Conservation (phyloP, 257 asterid species). For the Echium plantagineum region DNA sequence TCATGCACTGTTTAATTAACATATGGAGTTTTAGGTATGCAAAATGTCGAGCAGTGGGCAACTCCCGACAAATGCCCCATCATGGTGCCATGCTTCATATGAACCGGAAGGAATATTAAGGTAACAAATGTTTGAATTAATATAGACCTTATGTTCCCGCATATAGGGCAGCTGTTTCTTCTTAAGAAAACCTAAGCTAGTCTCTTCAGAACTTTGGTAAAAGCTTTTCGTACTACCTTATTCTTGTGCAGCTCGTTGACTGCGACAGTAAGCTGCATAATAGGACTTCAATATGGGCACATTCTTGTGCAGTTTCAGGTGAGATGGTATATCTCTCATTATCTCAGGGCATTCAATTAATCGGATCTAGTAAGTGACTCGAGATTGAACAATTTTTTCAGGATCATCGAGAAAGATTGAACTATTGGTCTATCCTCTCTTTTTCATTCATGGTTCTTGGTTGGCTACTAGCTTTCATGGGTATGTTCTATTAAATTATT, state of each 20-base stretch:
- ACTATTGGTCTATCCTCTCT: constrained; percentile 56
- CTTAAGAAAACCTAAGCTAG: neutral
- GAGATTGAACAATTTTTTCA: constrained; percentile 19
- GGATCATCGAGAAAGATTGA: constrained; percentile 65
- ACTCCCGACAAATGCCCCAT: constrained; percentile 36
- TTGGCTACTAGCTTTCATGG: constrained; percentile 41
- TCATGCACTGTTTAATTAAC: constrained; percentile 11
- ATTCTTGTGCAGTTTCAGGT: constrained; percentile 60
- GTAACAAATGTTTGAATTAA: constrained; percentile 22
- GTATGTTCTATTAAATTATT: constrained; percentile 18
- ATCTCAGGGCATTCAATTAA: neutral
- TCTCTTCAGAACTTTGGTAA: neutral
- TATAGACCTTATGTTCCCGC: neutral
- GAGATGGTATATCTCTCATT: neutral
- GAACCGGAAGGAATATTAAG: constrained; percentile 94
- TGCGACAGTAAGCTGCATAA: constrained; percentile 60
- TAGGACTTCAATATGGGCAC: constrained; percentile 88
- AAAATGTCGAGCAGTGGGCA: constrained; percentile 30
- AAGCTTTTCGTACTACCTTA: neutral
- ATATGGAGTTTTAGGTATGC: constrained; percentile 45
- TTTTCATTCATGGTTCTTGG: constrained; percentile 50
- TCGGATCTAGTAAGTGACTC: neutral
- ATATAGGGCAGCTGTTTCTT: neutral
- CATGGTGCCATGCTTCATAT: constrained; percentile 68
- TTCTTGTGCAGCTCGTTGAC: constrained; percentile 49